A percentile compares a stretch with the other conserved stretches of the same genome.
Evolutionary conservation across 2,329 filamentous ascomycete genomes (phyloP).

Genomic region (Aspergillus tanneri): DNA sequence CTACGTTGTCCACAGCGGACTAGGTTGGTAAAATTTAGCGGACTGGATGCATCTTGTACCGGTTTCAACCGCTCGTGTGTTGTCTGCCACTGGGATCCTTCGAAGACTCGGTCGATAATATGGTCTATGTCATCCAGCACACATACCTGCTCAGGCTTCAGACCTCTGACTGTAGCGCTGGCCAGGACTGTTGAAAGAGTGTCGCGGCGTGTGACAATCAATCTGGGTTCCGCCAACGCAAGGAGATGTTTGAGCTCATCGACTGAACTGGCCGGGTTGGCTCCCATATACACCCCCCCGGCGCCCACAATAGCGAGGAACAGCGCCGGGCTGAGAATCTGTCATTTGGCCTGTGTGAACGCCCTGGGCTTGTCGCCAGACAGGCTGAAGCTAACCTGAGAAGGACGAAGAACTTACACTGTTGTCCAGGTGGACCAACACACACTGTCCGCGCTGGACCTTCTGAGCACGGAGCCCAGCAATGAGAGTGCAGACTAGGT

Average conservation of each 20-base stretch:
- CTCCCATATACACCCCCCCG: slow-evolving; percentile 52
- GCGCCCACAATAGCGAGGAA: slow-evolving; percentile 46
- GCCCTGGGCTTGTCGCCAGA: no score
- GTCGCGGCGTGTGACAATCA: slow-evolving; percentile 46
- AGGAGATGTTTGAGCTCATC: slow-evolving; percentile 51
- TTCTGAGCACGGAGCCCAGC: slow-evolving; percentile 41
- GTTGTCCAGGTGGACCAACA: slow-evolving; percentile 45
- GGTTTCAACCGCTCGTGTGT: no score
- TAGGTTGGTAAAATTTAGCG: slow-evolving; percentile 37
- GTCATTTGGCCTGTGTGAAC: no score
- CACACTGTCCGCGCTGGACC: slow-evolving; percentile 43
- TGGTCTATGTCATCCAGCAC: slow-evolving; percentile 36
- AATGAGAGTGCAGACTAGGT: slow-evolving; percentile 40
- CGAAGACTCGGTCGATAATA: slow-evolving; percentile 30
- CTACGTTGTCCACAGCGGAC: slow-evolving; percentile 47
- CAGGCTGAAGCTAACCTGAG: background rate
- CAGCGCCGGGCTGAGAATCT: slow-evolving; percentile 42
- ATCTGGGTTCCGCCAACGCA: slow-evolving; percentile 43
- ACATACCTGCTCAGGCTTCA: slow-evolving; percentile 35
- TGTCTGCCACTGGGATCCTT: no score
- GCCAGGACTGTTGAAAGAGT: slow-evolving; percentile 38
- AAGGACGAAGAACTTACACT: slow-evolving; percentile 31
- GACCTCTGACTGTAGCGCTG: slow-evolving; percentile 32
- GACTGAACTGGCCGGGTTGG: slow-evolving; percentile 50
- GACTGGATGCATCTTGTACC: slow-evolving; percentile 20